Evolutionary conservation across 139 green algal species (phyloP).

Genomic region (Coelastrella sp.): DNA sequence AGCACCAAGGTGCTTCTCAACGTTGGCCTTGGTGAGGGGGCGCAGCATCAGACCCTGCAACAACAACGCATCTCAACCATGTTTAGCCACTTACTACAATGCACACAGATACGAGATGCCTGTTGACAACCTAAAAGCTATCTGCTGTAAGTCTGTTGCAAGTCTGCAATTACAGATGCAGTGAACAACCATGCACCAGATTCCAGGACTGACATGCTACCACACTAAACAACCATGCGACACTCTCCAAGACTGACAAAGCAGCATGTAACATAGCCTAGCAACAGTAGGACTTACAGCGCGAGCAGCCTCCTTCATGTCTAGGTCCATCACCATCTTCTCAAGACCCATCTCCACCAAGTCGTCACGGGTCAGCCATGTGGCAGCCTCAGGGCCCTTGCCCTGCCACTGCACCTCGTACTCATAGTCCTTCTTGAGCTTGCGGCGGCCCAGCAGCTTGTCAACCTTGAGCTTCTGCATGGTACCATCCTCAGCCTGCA

Average conservation of each 20-base stretch:
- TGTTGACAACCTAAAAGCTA: too few species aligned
- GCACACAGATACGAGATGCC: too few species aligned
- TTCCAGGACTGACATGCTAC: too few species aligned
- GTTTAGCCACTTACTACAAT: neutral
- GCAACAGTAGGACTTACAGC: constrained; percentile 5
- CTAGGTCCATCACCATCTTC: constrained; percentile 92
- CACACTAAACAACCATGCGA: too few species aligned
- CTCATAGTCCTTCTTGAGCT: constrained; percentile 89
- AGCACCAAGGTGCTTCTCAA: constrained; percentile 92
- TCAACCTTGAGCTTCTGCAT: constrained; percentile 65
- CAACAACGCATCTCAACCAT: neutral
- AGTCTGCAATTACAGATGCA: too few species aligned
- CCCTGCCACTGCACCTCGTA: constrained; percentile 83
- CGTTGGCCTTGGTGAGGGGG: constrained; percentile 87
- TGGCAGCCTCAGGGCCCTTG: constrained; percentile 69
- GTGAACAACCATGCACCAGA: too few species aligned
- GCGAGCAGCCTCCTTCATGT: constrained; percentile 90
- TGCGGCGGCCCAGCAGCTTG: constrained; percentile 80
- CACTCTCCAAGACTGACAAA: too few species aligned
- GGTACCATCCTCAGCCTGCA: constrained; percentile 33
- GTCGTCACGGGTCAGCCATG: constrained; percentile 77
- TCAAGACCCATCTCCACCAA: constrained; percentile 80
- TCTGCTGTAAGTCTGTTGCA: too few species aligned
- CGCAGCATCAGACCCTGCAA: constrained; percentile 80
- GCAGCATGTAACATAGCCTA: neutral